Base-by-base conservation (phyloP, 2,329 filamentous ascomycete genomes). In the Monosporascus cannonballus region DNA sequence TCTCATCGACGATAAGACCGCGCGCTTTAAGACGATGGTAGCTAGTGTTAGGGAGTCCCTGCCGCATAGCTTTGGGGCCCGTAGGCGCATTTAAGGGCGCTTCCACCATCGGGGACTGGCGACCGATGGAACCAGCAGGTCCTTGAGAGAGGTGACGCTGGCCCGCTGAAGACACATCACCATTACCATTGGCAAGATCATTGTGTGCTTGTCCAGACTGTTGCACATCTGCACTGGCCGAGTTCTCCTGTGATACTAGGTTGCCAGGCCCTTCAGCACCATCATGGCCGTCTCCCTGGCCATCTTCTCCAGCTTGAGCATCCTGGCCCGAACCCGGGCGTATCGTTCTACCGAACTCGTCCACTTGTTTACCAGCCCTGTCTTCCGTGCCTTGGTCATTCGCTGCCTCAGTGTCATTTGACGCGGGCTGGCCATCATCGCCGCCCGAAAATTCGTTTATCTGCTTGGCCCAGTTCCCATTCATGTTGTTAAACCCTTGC, bases 51-150 rank as follows among this genome's bases (percentile, higher is more conserved):
- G 89, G 88, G 11, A 91, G 76, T 30, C 91, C 90, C 70, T 94
- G 87, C 57, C 93, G 83, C 90, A 97, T 96, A 18, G 94, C 94
- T 71, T 94, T 92, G 47, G 94, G 94, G 9, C 92, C 94, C 51
- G 88, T 96, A 27, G 94, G 94, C 27, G 94, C 94, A 72, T 79
- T 90, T 72, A 84, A 69, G 45, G 83, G 83, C 49, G 77, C 73
- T 57, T 73, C 72, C 22, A 69, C 69, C 24, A 61, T 58, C 54
- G 57, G 53, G 52, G 59, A 57, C 49, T 61, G 59, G 39, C 54
- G 54, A 49, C 57, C 59, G 53, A 59, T 51, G 39, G 59, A 58
- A 53, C 58, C 61, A 47, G 44, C 44, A 44, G 55, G 57, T 50
- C 61, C 60, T 57, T 61, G 66, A 50, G 61, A 56, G 46, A 58